Base-by-base conservation (phyloP, 768 basidiomycete genomes). In the Royoungia palumana region DNA sequence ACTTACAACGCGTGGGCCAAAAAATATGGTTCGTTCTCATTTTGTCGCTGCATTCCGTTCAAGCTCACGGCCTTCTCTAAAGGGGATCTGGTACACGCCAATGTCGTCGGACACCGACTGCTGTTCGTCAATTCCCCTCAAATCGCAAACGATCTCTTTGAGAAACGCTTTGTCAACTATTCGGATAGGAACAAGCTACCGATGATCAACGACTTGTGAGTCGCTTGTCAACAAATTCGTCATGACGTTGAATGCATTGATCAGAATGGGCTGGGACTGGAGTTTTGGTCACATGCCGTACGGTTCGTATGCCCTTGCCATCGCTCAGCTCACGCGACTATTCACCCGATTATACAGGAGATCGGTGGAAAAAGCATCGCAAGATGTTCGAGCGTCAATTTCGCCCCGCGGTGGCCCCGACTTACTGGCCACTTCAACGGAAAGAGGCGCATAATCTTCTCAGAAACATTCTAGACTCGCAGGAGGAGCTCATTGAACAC, bases 211-310 rank as follows among this genome's bases (percentile, higher is more conserved):
- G 75, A 76, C 20, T 52, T 81, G 77, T 77, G 47, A 46, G 70
- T 63, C 38, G 22, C 34, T 36, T 50, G 27, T 30, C 16, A 27
- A 28, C 22, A 5, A 7, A 11, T 6, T 2, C 16, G 24, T 36
- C 17, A 7, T 2, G 12, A 12, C 16, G 22, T 4, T 50, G 32
- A 45, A 42, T 43, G 58, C 68, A 50, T 22, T 13, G 61, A 68
- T 14, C 67, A 75, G 77, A 62, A 61, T 72, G 69, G 70, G 69
- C 2, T 70, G 68, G 61, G 70, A 77, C 21, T 81, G 79, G 71
- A 75, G 74, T 38, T 78, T 81, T 38, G 78, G 74, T 0, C 78
- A 80, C 46, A 80, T 80, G 80, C 73, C 68, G 10, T 80, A 76
- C 35, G 75, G 73, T 70, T 42, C 37, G 65, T 59, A 38, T 38